A percentile compares a stretch with the other conserved stretches of the same genome.
Conservation (phyloP, 495 filamentous ascomycete species). For the Elasticomyces elasticus region DNA sequence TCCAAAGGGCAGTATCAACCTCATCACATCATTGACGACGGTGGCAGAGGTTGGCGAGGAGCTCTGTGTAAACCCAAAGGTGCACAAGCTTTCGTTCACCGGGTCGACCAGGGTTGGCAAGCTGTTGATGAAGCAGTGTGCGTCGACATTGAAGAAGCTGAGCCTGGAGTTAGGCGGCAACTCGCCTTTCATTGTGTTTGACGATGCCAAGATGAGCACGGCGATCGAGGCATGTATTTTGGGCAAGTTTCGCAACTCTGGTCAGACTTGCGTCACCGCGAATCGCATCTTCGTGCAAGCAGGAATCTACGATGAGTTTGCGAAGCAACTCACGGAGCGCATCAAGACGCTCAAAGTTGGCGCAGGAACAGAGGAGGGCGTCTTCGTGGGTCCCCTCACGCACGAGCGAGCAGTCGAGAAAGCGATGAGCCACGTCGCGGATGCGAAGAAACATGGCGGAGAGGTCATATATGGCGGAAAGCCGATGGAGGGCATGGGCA, state of each 20-base stretch:
- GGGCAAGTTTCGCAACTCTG: slow-evolving; percentile 77
- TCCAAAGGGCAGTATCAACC: slow-evolving; percentile 74
- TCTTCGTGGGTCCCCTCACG: slow-evolving; percentile 74
- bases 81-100: slow-evolving; percentile 85
- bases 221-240: slow-evolving; percentile 67
- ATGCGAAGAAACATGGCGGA: slow-evolving; percentile 66
- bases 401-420: slow-evolving; percentile 65
- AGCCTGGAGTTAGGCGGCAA: slow-evolving; percentile 85
- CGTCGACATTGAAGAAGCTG: slow-evolving; percentile 74
- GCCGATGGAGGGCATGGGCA: slow-evolving; percentile 36
- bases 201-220: slow-evolving; percentile 71
- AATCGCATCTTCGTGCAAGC: slow-evolving; percentile 78
- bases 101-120: slow-evolving; percentile 81
- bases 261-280: slow-evolving; percentile 85
- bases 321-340: slow-evolving; percentile 57
- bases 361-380: slow-evolving; percentile 55
- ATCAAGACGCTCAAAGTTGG: slow-evolving; percentile 71
- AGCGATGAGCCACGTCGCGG: slow-evolving; percentile 65
- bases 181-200: slow-evolving; percentile 87
- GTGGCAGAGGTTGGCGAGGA: slow-evolving; percentile 63
- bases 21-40: slow-evolving; percentile 62
- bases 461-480: slow-evolving; percentile 62
- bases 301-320: slow-evolving; percentile 70
- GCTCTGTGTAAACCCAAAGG: slow-evolving; percentile 57
- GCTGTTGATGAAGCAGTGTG: slow-evolving; percentile 74